A percentile compares a stretch with the other conserved stretches of the same genome.
These are phyloP conservation scores for Osmozyma mogii DNA, from an alignment of 805 yeast species.

Conservation along the genomic window DNA sequence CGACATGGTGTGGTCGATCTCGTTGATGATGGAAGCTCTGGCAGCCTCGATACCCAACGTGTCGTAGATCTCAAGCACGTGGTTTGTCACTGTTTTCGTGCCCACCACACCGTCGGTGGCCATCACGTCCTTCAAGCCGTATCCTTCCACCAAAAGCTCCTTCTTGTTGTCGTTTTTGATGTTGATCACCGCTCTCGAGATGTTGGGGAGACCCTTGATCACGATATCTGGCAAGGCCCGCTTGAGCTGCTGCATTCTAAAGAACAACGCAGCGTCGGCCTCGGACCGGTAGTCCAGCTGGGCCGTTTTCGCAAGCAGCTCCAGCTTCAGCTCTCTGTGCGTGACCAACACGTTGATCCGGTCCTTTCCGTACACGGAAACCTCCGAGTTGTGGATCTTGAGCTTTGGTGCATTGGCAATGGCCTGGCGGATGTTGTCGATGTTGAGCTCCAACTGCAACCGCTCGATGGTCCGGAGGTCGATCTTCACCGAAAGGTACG, in stretches of 20 bases:
- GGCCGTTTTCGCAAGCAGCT: slow-evolving; percentile 23
- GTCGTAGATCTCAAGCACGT: slow-evolving; percentile 77
- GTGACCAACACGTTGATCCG: slow-evolving; percentile 59
- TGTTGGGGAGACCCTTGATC: slow-evolving; percentile 87
- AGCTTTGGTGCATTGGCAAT: slow-evolving; percentile 80
- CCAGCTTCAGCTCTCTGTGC: slow-evolving; percentile 28
- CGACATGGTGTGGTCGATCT: slow-evolving; percentile 96
- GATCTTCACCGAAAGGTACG: slow-evolving; percentile 72
- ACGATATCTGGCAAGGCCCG: slow-evolving; percentile 81
- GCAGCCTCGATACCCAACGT: slow-evolving; percentile 99
- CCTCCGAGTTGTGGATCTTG: slow-evolving; percentile 69
- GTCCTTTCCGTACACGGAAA: slow-evolving; percentile 57
- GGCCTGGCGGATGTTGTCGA: slow-evolving; percentile 82
- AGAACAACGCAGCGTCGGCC: slow-evolving; percentile 51
- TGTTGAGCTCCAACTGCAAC: slow-evolving; percentile 79
- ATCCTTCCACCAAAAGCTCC: slow-evolving; percentile 94
- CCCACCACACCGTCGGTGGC: slow-evolving; percentile 95
- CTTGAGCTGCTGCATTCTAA: slow-evolving; percentile 82
- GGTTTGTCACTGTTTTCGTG: slow-evolving; percentile 80
- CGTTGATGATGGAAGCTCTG: slow-evolving; percentile 82
- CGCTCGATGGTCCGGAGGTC: slow-evolving; percentile 81
- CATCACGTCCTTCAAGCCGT: slow-evolving; percentile 94
- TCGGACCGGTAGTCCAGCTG: slow-evolving; percentile 31
- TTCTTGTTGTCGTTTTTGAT: slow-evolving; percentile 79
- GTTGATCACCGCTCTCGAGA: slow-evolving; percentile 93